Base-by-base conservation (phyloP, 345 rosid species). In the Noccaea caerulescens region DNA sequence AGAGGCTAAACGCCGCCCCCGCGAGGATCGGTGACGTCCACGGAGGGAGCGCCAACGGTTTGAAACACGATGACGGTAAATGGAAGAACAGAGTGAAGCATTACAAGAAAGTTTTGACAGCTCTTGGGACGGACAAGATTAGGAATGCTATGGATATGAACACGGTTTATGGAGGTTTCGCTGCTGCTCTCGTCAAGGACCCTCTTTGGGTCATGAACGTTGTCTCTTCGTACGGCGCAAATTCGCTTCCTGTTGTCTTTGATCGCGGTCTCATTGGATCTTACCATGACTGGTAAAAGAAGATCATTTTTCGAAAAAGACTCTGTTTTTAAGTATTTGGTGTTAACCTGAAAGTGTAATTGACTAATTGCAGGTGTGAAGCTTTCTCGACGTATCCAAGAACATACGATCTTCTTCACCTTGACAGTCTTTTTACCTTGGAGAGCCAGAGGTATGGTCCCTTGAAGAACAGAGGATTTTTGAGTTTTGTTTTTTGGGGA, bases 161-260 rank as follows among this genome's bases (percentile, higher is more conserved):
- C 67, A 91, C 99, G 1, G 77, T 80, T 41, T 94, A 91, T 30
- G 99, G 99, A 79, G 97, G 99, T 39, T 85, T 94, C 12, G 91
- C 99, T 43, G 90, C 97, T 0, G 81, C 93, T 53, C 55, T 87
- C 20, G 65, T 89, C 36, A 82, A 87, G 42, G 88, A 87, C 76
- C 97, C 99, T n/a, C 7, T 84, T 58, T 94, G 99, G 99, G 91
- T 89, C 72, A 94, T 94, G 97, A 94, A 91, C n/a, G 96, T 91
- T 36, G 91, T 88, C 23, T 91, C 99, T 1, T 91, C 97, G 1
- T 87, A 91, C 66, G 80, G 88, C 30, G 80, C 84, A 30, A 94
- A 89, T 66, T 72, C 99, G 0, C 91, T 94, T 44, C 84, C 96
- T 10, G 92, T 89, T 70, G 85, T 94, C 38, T 91, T 80, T 16